Evolutionary conservation across 208 protist genomes (phyloP).

Genomic region (Crithidia bombi): DNA sequence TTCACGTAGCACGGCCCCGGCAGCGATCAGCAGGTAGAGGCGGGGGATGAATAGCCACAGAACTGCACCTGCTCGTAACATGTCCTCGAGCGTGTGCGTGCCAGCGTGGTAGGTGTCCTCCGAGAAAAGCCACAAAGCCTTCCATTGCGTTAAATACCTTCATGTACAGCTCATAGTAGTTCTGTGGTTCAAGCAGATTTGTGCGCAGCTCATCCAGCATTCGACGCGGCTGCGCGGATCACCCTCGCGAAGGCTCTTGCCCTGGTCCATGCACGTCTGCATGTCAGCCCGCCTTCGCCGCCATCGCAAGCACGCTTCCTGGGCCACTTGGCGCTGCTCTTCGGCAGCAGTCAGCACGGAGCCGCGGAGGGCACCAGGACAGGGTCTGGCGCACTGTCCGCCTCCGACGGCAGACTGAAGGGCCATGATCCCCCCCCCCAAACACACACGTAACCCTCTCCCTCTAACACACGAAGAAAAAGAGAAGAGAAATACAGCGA

Average conservation of each 20-base stretch:
- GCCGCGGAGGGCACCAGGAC: slow-evolving; percentile 59
- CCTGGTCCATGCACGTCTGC: slow-evolving; percentile 73
- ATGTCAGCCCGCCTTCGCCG: slow-evolving; percentile 75
- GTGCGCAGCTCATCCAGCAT: slow-evolving; percentile 97
- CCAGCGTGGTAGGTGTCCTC: slow-evolving; percentile 66
- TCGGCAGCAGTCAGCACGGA: slow-evolving; percentile 82
- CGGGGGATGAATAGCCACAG: slow-evolving; percentile 97
- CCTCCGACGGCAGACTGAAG: slow-evolving; percentile 17
- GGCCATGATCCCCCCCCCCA: too few relatives aligned
- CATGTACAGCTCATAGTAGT: slow-evolving; percentile 98
- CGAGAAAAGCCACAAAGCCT: slow-evolving; percentile 89
- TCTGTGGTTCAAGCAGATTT: slow-evolving; percentile 94
- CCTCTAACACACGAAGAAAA: neutral
- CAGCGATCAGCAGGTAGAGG: slow-evolving; percentile 97
- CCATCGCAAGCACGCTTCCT: slow-evolving; percentile 75
- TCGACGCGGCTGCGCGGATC: slow-evolving; percentile 65
- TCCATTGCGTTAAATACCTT: slow-evolving; percentile 93
- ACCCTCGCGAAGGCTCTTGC: slow-evolving; percentile 37
- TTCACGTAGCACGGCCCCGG: slow-evolving; percentile 96
- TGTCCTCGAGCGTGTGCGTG: slow-evolving; percentile 69
- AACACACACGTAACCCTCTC: too few relatives aligned
- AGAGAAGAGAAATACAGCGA: too few relatives aligned
- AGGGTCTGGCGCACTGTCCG: slow-evolving; percentile 1
- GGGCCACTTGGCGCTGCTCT: slow-evolving; percentile 93
- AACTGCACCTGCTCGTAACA: slow-evolving; percentile 99